Evolutionary conservation across 768 basidiomycete genomes (phyloP).

Genomic region (Tephrocybe sp.): DNA sequence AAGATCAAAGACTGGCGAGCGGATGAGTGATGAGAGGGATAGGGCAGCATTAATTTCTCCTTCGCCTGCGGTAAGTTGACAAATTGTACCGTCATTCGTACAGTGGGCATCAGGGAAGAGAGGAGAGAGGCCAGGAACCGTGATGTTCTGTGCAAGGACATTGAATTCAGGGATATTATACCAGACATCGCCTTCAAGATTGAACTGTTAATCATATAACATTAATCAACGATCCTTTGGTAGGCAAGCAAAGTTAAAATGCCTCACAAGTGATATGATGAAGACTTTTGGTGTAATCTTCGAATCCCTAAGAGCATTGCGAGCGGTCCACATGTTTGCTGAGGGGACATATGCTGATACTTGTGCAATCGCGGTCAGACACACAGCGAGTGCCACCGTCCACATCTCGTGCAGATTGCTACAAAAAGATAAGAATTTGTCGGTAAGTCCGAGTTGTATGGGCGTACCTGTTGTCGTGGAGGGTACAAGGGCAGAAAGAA

Average conservation of each 20-base stretch:
- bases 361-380: no score
- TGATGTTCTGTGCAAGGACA: slow-evolving; percentile 6
- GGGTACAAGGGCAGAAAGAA: no score
- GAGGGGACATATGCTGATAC: no score
- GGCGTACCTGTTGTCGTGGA: no score
- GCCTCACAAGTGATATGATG: background rate
- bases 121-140: slow-evolving; percentile 4
- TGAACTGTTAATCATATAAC: no score
- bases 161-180: slow-evolving; percentile 10
- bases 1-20: slow-evolving; percentile 4
- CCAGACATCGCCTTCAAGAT: slow-evolving; percentile 2
- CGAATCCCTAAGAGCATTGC: background rate
- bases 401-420: no score
- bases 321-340: no score
- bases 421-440: no score
- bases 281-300: slow-evolving; percentile 1
- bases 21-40: slow-evolving; percentile 3
- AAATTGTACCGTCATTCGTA: slow-evolving; percentile 2
- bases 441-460: no score
- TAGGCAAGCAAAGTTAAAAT: background rate
- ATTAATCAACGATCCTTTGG: no score
- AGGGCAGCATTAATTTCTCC: slow-evolving; percentile 11
- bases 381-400: no score
- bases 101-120: slow-evolving; percentile 7
- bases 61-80: slow-evolving; percentile 3